These are phyloP conservation scores for Elongisporangium undulatum DNA, from an alignment of 352 stramenopile species.

Conservation along the genomic window DNA sequence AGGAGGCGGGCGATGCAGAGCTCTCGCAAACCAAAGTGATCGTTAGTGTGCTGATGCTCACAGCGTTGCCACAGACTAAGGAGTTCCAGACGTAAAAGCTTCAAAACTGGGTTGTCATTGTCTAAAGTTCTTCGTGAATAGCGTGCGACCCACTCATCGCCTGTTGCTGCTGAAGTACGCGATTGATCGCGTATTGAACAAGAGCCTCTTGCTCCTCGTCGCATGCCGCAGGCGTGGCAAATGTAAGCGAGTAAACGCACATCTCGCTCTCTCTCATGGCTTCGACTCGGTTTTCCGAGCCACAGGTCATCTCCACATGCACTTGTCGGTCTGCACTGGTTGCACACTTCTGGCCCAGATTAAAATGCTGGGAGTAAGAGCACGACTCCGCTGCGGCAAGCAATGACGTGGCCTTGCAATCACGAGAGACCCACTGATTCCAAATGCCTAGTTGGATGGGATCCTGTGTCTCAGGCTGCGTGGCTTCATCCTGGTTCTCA, in stretches of 20 bases:
- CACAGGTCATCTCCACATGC: constrained; percentile 76
- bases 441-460: constrained; percentile 52
- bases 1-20: not conserved
- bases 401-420: constrained; percentile 17
- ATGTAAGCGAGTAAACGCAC: constrained; percentile 86
- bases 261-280: constrained; percentile 88
- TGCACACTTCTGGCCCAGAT: constrained; percentile 78
- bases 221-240: constrained; percentile 69
- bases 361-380: constrained; percentile 47
- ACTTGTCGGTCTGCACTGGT: constrained; percentile 76
- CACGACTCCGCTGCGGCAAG: constrained; percentile 14
- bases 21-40: not conserved
- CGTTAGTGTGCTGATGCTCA: not conserved
- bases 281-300: constrained; percentile 63
- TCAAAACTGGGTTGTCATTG: not conserved
- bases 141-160: not conserved
- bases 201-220: constrained; percentile 11
- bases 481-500: constrained; percentile 13
- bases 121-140: not conserved
- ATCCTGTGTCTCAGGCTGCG: constrained; percentile 16
- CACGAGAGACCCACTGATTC: constrained; percentile 44
- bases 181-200: constrained; percentile 8
- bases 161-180: not conserved
- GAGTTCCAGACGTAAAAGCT: no score
- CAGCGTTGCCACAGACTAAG: not conserved